Percentiles rank a stretch among this genome's conserved stretches.
Evolutionary conservation across 2,329 filamentous ascomycete species (phyloP).

Genomic region (Niveomyces coronatus): DNA sequence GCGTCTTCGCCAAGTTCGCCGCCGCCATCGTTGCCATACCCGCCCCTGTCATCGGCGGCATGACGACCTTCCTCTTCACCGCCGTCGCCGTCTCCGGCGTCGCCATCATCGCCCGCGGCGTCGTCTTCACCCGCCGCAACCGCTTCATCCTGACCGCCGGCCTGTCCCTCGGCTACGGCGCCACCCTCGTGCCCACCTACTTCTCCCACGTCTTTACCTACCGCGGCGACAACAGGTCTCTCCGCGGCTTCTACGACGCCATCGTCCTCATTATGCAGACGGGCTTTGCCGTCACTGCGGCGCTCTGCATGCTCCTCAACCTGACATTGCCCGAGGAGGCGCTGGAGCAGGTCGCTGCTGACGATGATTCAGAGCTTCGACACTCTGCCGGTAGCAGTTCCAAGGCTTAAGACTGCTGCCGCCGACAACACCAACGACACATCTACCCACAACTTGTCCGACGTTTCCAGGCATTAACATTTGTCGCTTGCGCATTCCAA

Average conservation of each 20-base stretch:
- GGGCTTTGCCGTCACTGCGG: conserved; percentile 64
- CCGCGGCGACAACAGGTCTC: conserved; percentile 51
- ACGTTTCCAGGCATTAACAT: too few species aligned
- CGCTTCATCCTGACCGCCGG: conserved; percentile 73
- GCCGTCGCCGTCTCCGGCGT: conserved; percentile 70
- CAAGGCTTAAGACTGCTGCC: not conserved
- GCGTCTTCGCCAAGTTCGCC: conserved; percentile 74
- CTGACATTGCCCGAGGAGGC: conserved; percentile 62
- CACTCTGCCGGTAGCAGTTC: not conserved
- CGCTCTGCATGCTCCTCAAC: conserved; percentile 65
- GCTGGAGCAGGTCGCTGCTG: conserved; percentile 45
- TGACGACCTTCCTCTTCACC: conserved; percentile 73
- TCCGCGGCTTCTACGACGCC: conserved; percentile 66
- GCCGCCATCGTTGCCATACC: conserved; percentile 71
- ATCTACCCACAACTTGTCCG: too few species aligned
- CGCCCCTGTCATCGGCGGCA: conserved; percentile 52
- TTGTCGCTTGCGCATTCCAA: too few species aligned
- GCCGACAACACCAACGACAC: not conserved
- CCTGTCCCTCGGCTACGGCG: conserved; percentile 62
- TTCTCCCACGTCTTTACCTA: conserved; percentile 67
- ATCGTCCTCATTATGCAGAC: conserved; percentile 65
- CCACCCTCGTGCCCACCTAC: conserved; percentile 56
- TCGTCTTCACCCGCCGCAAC: conserved; percentile 68
- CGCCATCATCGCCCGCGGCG: conserved; percentile 58
- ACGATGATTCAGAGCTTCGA: conserved; percentile 1